These are phyloP conservation scores for Flaveria robusta DNA, from an alignment of 129 eudicot species.

Conservation along the genomic window DNA sequence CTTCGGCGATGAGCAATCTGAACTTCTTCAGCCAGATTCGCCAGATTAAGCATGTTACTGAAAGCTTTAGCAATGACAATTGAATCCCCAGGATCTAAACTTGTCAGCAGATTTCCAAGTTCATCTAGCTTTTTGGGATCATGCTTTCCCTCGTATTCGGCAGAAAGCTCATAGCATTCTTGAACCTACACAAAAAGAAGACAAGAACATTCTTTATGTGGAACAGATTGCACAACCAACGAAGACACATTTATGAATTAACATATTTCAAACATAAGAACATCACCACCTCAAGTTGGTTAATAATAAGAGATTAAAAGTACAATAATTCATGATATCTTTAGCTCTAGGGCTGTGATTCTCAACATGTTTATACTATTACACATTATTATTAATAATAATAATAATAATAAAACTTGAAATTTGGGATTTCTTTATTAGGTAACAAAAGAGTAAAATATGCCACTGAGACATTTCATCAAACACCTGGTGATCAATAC, in stretches of 20 bases:
- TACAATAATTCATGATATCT: not conserved
- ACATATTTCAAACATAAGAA: not conserved
- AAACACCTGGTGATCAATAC: not conserved
- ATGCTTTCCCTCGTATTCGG: conserved; percentile 81
- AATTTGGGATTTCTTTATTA: not conserved
- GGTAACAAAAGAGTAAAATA: not conserved
- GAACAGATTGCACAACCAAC: not conserved
- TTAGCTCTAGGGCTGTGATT: conserved; percentile 12
- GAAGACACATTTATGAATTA: not conserved
- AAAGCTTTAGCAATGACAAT: conserved; percentile 90
- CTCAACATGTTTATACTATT: not conserved
- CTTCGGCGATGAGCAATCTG: conserved; percentile 87
- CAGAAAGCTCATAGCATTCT: conserved; percentile 96
- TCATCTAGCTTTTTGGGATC: conserved; percentile 83
- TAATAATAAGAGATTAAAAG: not conserved
- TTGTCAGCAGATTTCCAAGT: conserved; percentile 75
- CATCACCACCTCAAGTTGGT: not conserved
- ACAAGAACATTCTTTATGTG: not conserved
- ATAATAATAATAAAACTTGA: not conserved
- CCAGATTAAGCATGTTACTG: conserved; percentile 94
- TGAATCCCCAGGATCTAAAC: conserved; percentile 95
- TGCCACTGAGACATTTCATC: not conserved
- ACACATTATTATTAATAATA: not conserved
- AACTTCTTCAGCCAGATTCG: conserved; percentile 94
- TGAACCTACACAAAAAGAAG: conserved; percentile 61